These are phyloP conservation scores for Saraca asoca DNA, from an alignment of 331 rosid species.

Conservation along the genomic window DNA sequence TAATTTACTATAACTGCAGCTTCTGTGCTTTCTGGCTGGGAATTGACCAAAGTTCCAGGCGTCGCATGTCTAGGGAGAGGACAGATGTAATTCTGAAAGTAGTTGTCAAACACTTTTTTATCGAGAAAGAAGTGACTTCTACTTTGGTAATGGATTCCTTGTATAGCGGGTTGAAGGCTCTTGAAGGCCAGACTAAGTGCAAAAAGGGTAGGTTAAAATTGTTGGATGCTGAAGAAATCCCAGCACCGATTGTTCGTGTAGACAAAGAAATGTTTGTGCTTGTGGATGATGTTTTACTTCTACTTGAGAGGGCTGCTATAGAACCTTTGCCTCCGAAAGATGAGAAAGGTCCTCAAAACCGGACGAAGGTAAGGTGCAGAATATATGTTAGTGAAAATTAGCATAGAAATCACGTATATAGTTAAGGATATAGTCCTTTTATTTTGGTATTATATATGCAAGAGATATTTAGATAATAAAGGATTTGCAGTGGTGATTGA, in stretches of 20 bases:
- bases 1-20: conserved; percentile 48
- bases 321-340: conserved; percentile 99
- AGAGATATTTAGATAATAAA: too few species aligned
- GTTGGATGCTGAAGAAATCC: conserved; percentile 77
- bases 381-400: conserved; percentile 5
- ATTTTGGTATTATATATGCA: too few species aligned
- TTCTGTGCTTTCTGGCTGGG: conserved; percentile 90
- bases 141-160: conserved; percentile 98
- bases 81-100: conserved; percentile 84
- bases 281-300: conserved; percentile 81
- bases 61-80: conserved; percentile 93
- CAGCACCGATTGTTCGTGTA: conserved; percentile 82
- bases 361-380: conserved; percentile 74
- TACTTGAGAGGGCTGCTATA: conserved; percentile 93
- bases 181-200: conserved; percentile 79
- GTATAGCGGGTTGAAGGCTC: conserved; percentile 95
- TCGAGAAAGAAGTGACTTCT: conserved; percentile 98
- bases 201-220: conserved; percentile 62
- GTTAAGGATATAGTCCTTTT: too few species aligned
- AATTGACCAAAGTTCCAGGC: conserved; percentile 83
- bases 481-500: too few species aligned
- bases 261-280: conserved; percentile 89
- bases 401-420: too few species aligned
- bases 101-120: conserved; percentile 87
- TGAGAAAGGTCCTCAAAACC: conserved; percentile 99